These are phyloP conservation scores for Lentinula guzmanii DNA, from an alignment of 768 basidiomycete species.

Conservation along the genomic window DNA sequence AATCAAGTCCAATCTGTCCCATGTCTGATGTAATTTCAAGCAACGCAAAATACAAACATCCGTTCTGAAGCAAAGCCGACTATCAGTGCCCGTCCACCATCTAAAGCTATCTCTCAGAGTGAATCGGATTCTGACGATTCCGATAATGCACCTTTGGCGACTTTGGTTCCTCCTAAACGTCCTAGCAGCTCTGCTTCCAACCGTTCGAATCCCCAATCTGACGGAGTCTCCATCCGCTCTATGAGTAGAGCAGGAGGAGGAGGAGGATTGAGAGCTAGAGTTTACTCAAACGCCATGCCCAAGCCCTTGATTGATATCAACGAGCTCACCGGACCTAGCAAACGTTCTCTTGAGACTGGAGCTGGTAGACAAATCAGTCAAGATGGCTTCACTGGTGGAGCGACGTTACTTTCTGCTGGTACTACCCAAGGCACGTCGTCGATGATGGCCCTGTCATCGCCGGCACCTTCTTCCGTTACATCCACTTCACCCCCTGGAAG, in stretches of 20 bases:
- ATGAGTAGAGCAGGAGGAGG: slow-evolving; percentile 6
- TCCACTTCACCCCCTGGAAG: slow-evolving; percentile 26
- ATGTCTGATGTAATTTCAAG: not conserved
- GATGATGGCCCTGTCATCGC: slow-evolving; percentile 11
- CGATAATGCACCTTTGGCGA: slow-evolving; percentile 60
- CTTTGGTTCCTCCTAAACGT: slow-evolving; percentile 53
- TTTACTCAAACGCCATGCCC: slow-evolving; percentile 1
- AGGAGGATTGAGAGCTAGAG: slow-evolving; percentile 1
- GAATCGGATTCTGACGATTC: slow-evolving; percentile 29
- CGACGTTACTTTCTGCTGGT: slow-evolving; percentile 18
- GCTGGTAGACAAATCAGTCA: slow-evolving; percentile 12
- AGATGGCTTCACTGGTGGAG: slow-evolving; percentile 33
- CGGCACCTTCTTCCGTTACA: slow-evolving; percentile 19
- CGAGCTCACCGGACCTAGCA: slow-evolving; percentile 25
- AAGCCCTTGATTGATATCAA: slow-evolving; percentile 51
- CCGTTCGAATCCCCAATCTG: slow-evolving; percentile 14
- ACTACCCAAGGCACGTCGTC: not conserved
- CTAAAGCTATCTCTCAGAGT: not conserved
- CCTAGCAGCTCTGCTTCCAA: slow-evolving; percentile 49
- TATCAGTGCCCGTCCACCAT: slow-evolving; percentile 1
- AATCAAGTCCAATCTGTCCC: not conserved
- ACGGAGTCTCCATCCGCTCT: slow-evolving; percentile 15
- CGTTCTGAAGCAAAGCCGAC: not conserved
- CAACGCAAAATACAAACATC: not conserved
- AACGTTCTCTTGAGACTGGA: slow-evolving; percentile 5